Evolutionary conservation across 108 stramenopile genomes (phyloP), one percentile per base, ranked within the genome.

Genomic region (Nannochloropsis gaditana): DNA sequence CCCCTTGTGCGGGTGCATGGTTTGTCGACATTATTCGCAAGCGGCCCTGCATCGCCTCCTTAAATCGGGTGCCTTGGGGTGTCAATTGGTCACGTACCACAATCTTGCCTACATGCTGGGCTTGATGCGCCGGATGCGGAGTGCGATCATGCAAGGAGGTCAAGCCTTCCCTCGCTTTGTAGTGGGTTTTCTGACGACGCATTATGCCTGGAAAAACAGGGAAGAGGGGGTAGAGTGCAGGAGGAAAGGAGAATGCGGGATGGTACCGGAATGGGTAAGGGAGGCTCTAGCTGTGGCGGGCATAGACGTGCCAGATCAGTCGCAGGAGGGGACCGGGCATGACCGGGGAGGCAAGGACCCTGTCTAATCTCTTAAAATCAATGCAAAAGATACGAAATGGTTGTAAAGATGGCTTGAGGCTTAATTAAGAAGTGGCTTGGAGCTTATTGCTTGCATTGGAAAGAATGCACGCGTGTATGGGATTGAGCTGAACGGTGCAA

Each of bases 81-180:
- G 93, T 9, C 95, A 96, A 85, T 85, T 97, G 41, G 84, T 99
- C 84, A 97, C 96, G 43, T 93, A 94, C 84, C 98, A 99, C 90
- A 99, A 99, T 85, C 85, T 99, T 79, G 93, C 93, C 11, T 99
- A 97, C 87, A 96, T 99, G 96, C 94, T 96, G 94, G 44, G 86
- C 44, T 80, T 99, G 44, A 93, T 93, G 79, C 88, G 93, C 3
- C 82, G 87, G 41, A 99, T 99, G 98, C 92, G 98, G 85, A 81
- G 92, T 44, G 94, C 96, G 9, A 96, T 97, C 45, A 82, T 96
- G 43, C 91, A 94, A 79, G 91, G 93, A 79, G 59, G 59, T n/a
- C 19, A 73, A 4, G 44, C 84, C 4, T 99, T 92, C 88, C 91
- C 86, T 21, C 87, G 85, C 21, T 98, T 95, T 92, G 95, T 93